phyloP scores from a whole-genome alignment of 768 basidiomycete genomes.

The Crepidotus variabilis region DNA sequence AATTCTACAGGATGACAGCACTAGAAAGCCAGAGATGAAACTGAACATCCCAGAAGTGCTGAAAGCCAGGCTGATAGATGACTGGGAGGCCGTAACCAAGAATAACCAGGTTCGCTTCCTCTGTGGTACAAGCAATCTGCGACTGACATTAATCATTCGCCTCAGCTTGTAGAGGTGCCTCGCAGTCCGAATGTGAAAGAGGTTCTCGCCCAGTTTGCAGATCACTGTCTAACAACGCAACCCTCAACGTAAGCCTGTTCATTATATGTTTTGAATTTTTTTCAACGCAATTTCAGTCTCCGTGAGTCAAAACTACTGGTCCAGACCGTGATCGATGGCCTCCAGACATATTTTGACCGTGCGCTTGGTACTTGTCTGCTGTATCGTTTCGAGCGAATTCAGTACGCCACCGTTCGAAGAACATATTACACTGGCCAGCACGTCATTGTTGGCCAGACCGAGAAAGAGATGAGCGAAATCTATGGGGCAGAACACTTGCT shows the following conservation, averaged over 20 bases:
- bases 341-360: slow-evolving; percentile 91
- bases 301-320: slow-evolving; percentile 68
- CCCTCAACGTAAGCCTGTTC: slow-evolving; percentile 38
- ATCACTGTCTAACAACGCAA: slow-evolving; percentile 50
- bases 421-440: slow-evolving; percentile 69
- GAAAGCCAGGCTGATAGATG: slow-evolving; percentile 88
- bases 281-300: slow-evolving; percentile 34
- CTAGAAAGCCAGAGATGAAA: slow-evolving; percentile 85
- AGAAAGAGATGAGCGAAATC: slow-evolving; percentile 83
- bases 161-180: slow-evolving; percentile 83
- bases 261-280: neutral
- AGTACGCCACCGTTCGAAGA: slow-evolving; percentile 80
- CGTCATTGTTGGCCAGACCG: slow-evolving; percentile 55
- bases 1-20: slow-evolving; percentile 60
- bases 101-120: slow-evolving; percentile 68
- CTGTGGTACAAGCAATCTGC: neutral
- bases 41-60: slow-evolving; percentile 86
- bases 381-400: slow-evolving; percentile 93
- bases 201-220: slow-evolving; percentile 74
- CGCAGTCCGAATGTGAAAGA: slow-evolving; percentile 74
- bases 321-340: slow-evolving; percentile 79
- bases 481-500: slow-evolving; percentile 95
- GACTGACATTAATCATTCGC: neutral
- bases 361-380: slow-evolving; percentile 85
- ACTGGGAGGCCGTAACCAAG: slow-evolving; percentile 98